Evolutionary conservation across 495 filamentous ascomycete genomes (phyloP).

Genomic region (Lophiotrema nucula): DNA sequence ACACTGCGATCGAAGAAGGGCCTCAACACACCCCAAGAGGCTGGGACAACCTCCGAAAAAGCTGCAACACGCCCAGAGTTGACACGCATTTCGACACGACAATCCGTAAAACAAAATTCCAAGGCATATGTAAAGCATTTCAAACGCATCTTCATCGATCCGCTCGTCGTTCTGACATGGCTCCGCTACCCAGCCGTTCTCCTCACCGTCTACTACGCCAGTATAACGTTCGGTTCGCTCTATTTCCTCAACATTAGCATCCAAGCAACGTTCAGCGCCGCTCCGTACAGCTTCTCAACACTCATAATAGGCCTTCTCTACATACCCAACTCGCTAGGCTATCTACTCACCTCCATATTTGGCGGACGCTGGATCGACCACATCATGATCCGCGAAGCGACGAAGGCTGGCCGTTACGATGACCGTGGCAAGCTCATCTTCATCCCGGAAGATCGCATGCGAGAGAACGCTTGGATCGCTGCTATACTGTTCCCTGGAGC

Average conservation of each 20-base stretch:
- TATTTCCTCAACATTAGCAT: constrained; percentile 88
- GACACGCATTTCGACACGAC: constrained; percentile 60
- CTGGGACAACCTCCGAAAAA: constrained; percentile 2
- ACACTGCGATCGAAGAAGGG: constrained; percentile 33
- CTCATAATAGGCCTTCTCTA: constrained; percentile 80
- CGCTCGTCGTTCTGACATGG: constrained; percentile 73
- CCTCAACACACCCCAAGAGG: neutral
- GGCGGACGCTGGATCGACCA: constrained; percentile 85
- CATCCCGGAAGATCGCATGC: constrained; percentile 84
- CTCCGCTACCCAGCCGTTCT: constrained; percentile 78
- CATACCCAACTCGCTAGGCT: constrained; percentile 77
- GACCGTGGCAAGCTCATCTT: constrained; percentile 66
- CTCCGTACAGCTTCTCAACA: constrained; percentile 73
- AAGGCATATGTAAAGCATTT: constrained; percentile 52
- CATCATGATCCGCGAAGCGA: constrained; percentile 84
- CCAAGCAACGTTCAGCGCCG: constrained; percentile 66
- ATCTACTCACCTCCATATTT: constrained; percentile 66
- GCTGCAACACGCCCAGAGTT: constrained; percentile 38
- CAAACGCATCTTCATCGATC: constrained; percentile 74
- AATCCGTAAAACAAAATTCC: constrained; percentile 58
- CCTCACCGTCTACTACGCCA: constrained; percentile 77
- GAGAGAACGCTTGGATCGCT: constrained; percentile 84
- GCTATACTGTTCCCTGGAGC: constrained; percentile 69
- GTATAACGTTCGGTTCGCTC: constrained; percentile 76
- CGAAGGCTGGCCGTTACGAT: constrained; percentile 68